Base-by-base conservation (phyloP, 257 asterid genomes). In the Eustoma russellianum region DNA sequence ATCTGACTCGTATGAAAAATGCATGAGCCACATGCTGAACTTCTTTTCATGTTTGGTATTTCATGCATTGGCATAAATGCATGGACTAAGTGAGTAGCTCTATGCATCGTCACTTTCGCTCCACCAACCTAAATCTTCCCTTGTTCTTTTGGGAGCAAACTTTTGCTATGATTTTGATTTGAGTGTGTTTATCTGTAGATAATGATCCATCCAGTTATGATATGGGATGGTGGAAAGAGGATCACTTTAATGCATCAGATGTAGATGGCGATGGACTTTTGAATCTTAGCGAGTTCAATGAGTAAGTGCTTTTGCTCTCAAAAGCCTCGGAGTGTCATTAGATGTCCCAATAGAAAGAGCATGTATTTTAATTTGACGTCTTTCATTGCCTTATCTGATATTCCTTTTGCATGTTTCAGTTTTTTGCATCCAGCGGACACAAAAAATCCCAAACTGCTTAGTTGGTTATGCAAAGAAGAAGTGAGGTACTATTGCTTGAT, bases 161-260 rank as follows among this genome's bases (percentile, higher is more conserved):
- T 24, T 24, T 1, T 24, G 30, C 30, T 24, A 24, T 24, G 30
- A 24, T 24, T 24, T 24, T 24, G 30, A 24, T 24, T 24, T 24
- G 2, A 24, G 30, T 24, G 30, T 1, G 30, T 1, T 19, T 13
- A 28, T 40, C 63, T 53, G 52, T 75, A 91, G 97, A 74, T 69
- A 77, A 68, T 64, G 62, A 59, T 45, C 70, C 97, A 44, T 74
- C 74, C 63, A 95, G 93, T 59, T 72, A 82, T 76, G 78, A 92
- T 19, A 77, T 80, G 80, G 97, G 95, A 41, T 91, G 99, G 99
- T 92, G 99, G 99, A 92, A 82, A 72, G 93, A 83, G 75, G 93
- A 81, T 43, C 99, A 92, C 67, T 92, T 92, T 70, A 79, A 85
- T 70, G 95, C 99, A 67, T 79, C 98, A 3, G 98, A 91, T 79